Conservation (phyloP, 768 basidiomycete genomes). For the Podaxis rugospora region DNA sequence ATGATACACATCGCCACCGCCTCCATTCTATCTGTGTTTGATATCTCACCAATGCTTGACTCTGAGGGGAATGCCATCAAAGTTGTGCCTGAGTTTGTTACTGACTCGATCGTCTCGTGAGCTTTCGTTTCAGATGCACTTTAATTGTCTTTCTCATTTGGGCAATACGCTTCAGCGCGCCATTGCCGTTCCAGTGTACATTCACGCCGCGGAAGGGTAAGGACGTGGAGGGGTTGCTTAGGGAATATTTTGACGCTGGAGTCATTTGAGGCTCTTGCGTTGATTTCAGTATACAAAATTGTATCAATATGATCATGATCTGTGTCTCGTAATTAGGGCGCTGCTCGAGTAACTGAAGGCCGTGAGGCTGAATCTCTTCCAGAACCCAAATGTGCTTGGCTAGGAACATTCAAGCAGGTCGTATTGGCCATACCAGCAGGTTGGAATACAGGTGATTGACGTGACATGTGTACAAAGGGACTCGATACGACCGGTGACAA, state of each 20-base stretch:
- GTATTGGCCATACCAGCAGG: no score
- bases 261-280: not conserved
- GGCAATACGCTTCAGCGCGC: not conserved
- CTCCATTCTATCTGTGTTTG: constrained; percentile 12
- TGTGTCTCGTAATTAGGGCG: no score
- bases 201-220: not conserved
- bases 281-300: no score
- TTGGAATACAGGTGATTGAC: no score
- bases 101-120: not conserved
- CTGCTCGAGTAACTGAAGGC: no score
- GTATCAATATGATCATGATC: no score
- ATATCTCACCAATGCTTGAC: constrained; percentile 14
- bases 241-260: not conserved
- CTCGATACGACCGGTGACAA: no score
- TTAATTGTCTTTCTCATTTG: not conserved
- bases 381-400: no score
- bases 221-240: not conserved
- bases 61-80: constrained; percentile 7
- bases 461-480: no score
- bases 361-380: no score
- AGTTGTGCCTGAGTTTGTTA: not conserved
- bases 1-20: constrained; percentile 2
- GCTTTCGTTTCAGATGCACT: not conserved
- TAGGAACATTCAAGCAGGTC: no score
- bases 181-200: constrained; percentile 1